Base-by-base conservation (phyloP, 2,329 filamentous ascomycete species). In the Hyphodiscus sp. region DNA sequence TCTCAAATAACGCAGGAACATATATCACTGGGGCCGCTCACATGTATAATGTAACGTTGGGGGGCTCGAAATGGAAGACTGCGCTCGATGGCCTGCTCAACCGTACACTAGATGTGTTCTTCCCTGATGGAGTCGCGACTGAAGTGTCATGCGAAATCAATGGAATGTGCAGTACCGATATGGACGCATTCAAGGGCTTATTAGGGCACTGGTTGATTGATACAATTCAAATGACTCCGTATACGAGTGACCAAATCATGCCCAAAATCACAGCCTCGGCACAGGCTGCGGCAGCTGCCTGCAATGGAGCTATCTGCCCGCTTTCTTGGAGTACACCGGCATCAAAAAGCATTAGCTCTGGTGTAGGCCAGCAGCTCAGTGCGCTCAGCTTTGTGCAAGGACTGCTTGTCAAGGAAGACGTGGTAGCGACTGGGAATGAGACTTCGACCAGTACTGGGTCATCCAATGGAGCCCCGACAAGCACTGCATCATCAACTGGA, bases 111-210 rank as follows among this genome's bases (percentile, higher is more conserved):
- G 57, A 66, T n/a, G 67, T 68, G 10, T 83, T 83, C 64, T 83
- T 83, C 70, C 73, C 74, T 43, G 69, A 80, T 15, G 76, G 76
- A 43, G 74, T 86, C 59, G 82, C 87, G 61, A 81, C 73, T 52
- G 88, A 92, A 68, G 70, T 80, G 2, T 74, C 82, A 13, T 92
- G 88, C 70, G 86, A 90, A 61, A 71, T 75, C 2, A 70, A 65
- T 2, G 66, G 68, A 20, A 76, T 71, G 19, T 92, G 89, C 73
- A 84, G 84, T 54, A 75, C 79, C 47, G 89, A 92, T 63, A 87
- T 90, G 75, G 70, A 81, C 55, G 81, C 81, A 1, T 91, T 86
- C 78, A 89, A 89, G 69, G 85, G 85, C 41, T 83, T 85, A 54
- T 73, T 88, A 18, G 76, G 82, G 60, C 78, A 83, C 42, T 87